Base-by-base conservation (phyloP, 225 moss, liverwort and hornwort genomes). In the Lunularia cruciata region DNA sequence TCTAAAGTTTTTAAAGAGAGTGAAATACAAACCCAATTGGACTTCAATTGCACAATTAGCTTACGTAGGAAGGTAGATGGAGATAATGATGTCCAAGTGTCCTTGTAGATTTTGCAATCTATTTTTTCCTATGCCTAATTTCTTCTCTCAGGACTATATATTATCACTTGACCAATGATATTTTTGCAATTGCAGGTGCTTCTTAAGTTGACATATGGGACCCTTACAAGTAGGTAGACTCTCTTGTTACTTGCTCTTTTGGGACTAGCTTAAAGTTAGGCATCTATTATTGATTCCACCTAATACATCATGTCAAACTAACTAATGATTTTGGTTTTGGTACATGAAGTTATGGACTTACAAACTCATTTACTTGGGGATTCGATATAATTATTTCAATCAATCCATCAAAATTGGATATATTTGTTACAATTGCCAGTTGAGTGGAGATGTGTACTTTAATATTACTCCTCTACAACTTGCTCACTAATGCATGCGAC, bases 141-240 rank as follows among this genome's bases (percentile, higher is more conserved):
- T 9, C 57, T 26, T 56, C 22, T 32, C n/a, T 25, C 78, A 90
- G 91, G 74, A 81, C 98, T 51, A 85, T 98, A 47, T 93, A 98
- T 45, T 89, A 98, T 75, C 93, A 88, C 73, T 98, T 93, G 93
- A 80, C 75, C 49, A 88, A 66, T 25, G 66, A 75, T 71, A 54
- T 83, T 19, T 98, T 98, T 77, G 98, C 93, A 34, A 93, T 93
- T 53, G 90, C 83, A 49, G 93, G 98, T 49, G 87, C 88, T n/a
- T n/a, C n/a, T 54, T 89, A 85, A 77, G 91, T 98, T 55, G 93
- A 98, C 60, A 73, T 98, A 49, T 98, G 98, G 98, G 91, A 93
- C 75, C 90, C 86, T 25, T 86, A 83, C 78, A 90, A 92, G 96
- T 96, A 33, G 25, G 71, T 28, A 4, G 3, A 26, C 23, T 25